A percentile compares a stretch with the other conserved stretches of the same genome.
phyloP scores from a whole-genome alignment of 2,329 filamentous ascomycete genomes.

The Epichloe coenophiala region DNA sequence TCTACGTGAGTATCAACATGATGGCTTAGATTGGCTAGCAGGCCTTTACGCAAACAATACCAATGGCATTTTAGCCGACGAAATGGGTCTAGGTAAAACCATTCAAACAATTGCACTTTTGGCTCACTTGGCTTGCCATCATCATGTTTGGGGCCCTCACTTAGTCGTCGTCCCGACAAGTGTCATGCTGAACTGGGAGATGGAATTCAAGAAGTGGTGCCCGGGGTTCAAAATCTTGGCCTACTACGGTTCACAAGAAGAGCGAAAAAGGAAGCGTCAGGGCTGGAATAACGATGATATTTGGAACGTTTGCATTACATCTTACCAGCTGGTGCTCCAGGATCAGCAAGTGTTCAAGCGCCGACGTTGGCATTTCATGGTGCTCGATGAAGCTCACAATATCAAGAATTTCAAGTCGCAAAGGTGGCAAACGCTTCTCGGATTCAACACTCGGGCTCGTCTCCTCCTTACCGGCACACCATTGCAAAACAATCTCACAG shows the following conservation, averaged over 20 bases:
- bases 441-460: conserved; percentile 79
- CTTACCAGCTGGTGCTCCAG: conserved; percentile 89
- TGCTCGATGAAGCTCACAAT: conserved; percentile 95
- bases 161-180: conserved; percentile 93
- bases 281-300: conserved; percentile 89
- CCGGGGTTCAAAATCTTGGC: conserved; percentile 96
- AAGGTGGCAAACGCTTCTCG: conserved; percentile 87
- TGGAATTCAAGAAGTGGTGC: conserved; percentile 99
- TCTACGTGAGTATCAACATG: conserved; percentile 89
- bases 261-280: conserved; percentile 77
- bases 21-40: conserved; percentile 93
- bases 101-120: conserved; percentile 94
- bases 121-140: conserved; percentile 79
- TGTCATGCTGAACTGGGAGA: conserved; percentile 99
- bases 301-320: conserved; percentile 97
- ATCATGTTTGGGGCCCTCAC: conserved; percentile 91
- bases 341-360: conserved; percentile 91
- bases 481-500: conserved; percentile 90
- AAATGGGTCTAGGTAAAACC: conserved; percentile 97
- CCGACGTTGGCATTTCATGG: conserved; percentile 92
- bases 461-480: conserved; percentile 88
- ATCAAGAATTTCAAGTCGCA: conserved; percentile 99
- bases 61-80: conserved; percentile 92
- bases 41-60: conserved; percentile 84
- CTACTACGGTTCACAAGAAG: conserved; percentile 89